A percentile compares a stretch with the other conserved stretches of the same genome.
Conservation (phyloP, 139 green algal species). For the Chlamydomonas eustigma region DNA sequence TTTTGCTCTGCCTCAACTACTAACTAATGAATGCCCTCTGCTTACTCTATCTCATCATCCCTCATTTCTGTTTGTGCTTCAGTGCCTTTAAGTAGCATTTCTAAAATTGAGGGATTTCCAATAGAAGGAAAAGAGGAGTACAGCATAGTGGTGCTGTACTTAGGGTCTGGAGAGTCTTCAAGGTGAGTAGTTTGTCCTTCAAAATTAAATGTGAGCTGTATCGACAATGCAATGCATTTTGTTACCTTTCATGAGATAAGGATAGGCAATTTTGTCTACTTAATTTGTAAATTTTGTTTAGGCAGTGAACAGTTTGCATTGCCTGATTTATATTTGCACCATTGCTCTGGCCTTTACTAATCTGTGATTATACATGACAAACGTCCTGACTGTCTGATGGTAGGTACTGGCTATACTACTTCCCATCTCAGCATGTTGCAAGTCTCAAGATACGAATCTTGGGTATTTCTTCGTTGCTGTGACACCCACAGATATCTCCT, state of each 20-base stretch:
- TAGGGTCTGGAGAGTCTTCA: conserved; percentile 34
- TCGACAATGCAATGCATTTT: too few relatives aligned
- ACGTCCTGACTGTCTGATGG: neutral
- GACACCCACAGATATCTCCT: too few relatives aligned
- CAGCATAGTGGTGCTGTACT: conserved; percentile 41
- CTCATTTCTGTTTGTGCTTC: neutral
- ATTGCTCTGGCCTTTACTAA: neutral
- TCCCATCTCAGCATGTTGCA: conserved; percentile 48
- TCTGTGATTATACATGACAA: neutral
- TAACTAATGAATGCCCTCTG: too few relatives aligned
- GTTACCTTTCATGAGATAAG: too few relatives aligned
- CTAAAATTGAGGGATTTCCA: conserved; percentile 53
- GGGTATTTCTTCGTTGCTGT: conserved; percentile 43
- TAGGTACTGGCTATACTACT: conserved; percentile 61
- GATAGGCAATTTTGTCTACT: too few relatives aligned
- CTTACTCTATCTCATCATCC: too few relatives aligned
- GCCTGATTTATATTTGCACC: neutral
- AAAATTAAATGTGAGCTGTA: too few relatives aligned
- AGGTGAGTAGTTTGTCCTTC: neutral
- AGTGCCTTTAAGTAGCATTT: conserved; percentile 44
- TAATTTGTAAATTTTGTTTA: too few relatives aligned
- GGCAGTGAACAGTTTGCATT: neutral
- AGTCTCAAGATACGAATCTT: conserved; percentile 58
- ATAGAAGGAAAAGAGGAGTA: conserved; percentile 54
- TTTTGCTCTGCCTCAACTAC: too few relatives aligned